Evolutionary conservation across 805 yeast genomes (phyloP), one percentile per base, ranked within the genome.

Genomic region (Pichia rugopelliculosa): DNA sequence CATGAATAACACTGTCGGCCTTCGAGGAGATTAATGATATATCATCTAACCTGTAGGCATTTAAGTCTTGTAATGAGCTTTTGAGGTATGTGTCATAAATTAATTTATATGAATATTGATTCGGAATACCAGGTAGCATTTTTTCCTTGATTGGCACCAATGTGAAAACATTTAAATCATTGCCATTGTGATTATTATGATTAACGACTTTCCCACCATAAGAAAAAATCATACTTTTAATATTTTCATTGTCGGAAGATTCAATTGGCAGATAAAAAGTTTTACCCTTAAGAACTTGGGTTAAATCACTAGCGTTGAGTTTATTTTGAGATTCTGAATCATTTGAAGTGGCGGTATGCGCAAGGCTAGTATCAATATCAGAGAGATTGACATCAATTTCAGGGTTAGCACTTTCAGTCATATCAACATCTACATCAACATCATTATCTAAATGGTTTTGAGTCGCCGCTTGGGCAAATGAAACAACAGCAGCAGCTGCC

Each of bases 131-230:
- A 15, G 52, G 53, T 20, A 36, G 42, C 15, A 45, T 51, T 20
- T 50, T 24, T 21, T 49, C 54, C 23, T 51, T 53, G 8, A 57
- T 48, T 13, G 56, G 46, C 22, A 57, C 51, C 22, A 59, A 46
- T 23, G 51, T 46, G 17, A 56, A 48, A 13, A 50, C 45, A 12
- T 49, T 48, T 11, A 21, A 42, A 41, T 44, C 41, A 7, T 25
- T 24, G n/a, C 40, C 42, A 20, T 48, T 18, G 6, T 36, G 15
- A 6, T 8, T 30, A 1, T 30, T 11, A n/a, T 30, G 15, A 24
- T 6, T 24, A 30, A n/a, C 53, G 5, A 58, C 37, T 17, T 41
- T 36, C 18, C 65, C 66, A 30, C 66, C 66, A 12, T 57, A 44
- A 9, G 52, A 48, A 36, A 47, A 37, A 27, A 60, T 55, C 50